Conservation (phyloP, 495 filamentous ascomycete genomes). For the Tuber calosporum region DNA sequence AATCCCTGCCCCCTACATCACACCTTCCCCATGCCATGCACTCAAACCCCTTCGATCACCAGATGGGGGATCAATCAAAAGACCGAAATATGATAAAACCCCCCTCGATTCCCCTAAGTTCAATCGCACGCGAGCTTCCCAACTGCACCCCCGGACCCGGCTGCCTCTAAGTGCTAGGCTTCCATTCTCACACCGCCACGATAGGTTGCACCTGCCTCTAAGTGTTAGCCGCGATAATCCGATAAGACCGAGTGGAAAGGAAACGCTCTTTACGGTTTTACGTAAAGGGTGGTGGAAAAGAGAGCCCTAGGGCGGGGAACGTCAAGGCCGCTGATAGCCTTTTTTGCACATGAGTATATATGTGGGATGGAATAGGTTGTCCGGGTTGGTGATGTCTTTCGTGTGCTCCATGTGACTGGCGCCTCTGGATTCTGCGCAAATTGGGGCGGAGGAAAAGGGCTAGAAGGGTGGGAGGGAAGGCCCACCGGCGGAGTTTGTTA, state of each 20-base stretch:
- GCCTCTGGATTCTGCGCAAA: not conserved
- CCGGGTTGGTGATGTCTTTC: not conserved
- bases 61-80: not conserved
- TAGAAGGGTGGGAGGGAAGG: not conserved
- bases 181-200: conserved; percentile 7
- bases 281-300: not conserved
- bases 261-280: not conserved
- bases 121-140: conserved; percentile 32
- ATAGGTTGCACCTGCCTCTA: conserved; percentile 16
- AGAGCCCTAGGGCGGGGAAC: not conserved
- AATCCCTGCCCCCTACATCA: not conserved
- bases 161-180: conserved; percentile 39
- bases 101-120: conserved; percentile 32
- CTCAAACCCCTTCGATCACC: not conserved
- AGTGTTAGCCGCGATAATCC: conserved; percentile 13
- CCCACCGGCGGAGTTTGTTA: not conserved
- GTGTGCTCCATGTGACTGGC: not conserved
- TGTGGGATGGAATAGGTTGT: not conserved
- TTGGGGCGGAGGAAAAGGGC: not conserved
- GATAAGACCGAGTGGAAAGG: not conserved
- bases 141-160: conserved; percentile 18
- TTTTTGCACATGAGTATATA: not conserved
- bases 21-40: not conserved
- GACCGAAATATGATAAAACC: not conserved
- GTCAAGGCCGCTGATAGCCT: not conserved